Conservation (phyloP, 176 grass and related monocot genomes). For the Oryza meridionalis region DNA sequence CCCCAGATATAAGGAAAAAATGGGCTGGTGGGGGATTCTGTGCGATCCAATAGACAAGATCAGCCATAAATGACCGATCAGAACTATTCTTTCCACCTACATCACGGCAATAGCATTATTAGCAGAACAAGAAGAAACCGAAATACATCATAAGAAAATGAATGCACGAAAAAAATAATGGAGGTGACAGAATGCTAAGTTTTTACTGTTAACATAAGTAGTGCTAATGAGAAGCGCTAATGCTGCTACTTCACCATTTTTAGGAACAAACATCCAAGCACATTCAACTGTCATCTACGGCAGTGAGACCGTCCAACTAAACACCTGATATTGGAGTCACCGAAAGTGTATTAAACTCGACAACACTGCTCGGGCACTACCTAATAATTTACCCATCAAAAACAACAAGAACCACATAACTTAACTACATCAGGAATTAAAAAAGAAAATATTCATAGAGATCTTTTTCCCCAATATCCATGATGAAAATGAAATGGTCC, state of each 20-base stretch:
- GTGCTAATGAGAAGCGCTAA: too few species aligned
- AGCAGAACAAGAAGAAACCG: constrained; percentile 27
- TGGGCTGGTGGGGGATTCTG: constrained; percentile 89
- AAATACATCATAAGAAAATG: neutral
- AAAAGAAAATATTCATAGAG: neutral
- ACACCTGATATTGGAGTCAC: neutral
- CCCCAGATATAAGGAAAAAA: constrained; percentile 92
- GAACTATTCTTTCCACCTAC: constrained; percentile 94
- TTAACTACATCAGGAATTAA: neutral
- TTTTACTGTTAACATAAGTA: neutral
- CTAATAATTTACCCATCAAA: neutral
- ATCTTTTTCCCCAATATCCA: neutral
- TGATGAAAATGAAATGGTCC: neutral
- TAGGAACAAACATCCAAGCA: neutral
- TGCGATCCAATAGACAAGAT: constrained; percentile 79
- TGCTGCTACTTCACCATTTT: constrained; percentile 11
- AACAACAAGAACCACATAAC: neutral
- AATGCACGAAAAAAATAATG: neutral
- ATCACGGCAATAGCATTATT: constrained; percentile 42
- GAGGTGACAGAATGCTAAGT: neutral
- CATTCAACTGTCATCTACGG: neutral
- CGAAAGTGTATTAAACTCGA: neutral
- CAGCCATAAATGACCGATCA: constrained; percentile 77
- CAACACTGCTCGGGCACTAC: neutral
- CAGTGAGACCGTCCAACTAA: neutral